Evolutionary conservation across 1,284 basidiomycete species (phyloP), one percentile per base, ranked within the genome.

Genomic region (Apiotrichum brassicae): DNA sequence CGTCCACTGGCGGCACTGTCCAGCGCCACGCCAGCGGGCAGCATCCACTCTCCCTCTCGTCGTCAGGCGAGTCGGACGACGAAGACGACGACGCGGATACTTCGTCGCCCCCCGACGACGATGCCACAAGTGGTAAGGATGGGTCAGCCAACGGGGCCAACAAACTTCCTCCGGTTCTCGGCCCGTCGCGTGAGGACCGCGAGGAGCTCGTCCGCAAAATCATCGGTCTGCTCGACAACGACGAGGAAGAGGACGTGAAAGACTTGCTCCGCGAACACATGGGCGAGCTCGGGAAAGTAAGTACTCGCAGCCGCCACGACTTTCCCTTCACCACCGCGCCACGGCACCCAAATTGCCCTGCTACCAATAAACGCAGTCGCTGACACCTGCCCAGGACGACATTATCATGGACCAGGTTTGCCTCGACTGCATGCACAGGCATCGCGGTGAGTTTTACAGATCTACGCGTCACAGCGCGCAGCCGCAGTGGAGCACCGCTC

Each of bases 241-340:
- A 94, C 70, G 81, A 85, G 53, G 89, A 92, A 71, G 90, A 93
- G 53, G 81, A 83, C 48, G 80, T 93, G 63, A 91, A 91, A 74
- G 63, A 70, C 3, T 62, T 89, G 26, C 77, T 94, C 51, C 85
- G 81, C 68, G 78, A 79, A 26, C 81, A 79, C 34, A 86, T 84
- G 62, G 79, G 78, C 6, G 80, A 87, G 59, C 81, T 87, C 62
- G 82, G 85, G 55, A 84, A 86, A 61, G 81, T 81, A 71, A 60
- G 67, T 58, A 6, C 38, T 14, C 36, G 22, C 35, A 14, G 8
- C 28, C 14, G 28, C 28, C 9, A 30, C 28, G 28, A 8, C 28
- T 9, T 30, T 14, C 28, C 8, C 8, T 30, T 30, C 14, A 30
- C 16, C 24, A 20, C 13, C 24, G 28, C 34, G 6, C 25, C 22